phyloP scores from a whole-genome alignment of 139 green algal species.

The Chlorella ohadii region DNA sequence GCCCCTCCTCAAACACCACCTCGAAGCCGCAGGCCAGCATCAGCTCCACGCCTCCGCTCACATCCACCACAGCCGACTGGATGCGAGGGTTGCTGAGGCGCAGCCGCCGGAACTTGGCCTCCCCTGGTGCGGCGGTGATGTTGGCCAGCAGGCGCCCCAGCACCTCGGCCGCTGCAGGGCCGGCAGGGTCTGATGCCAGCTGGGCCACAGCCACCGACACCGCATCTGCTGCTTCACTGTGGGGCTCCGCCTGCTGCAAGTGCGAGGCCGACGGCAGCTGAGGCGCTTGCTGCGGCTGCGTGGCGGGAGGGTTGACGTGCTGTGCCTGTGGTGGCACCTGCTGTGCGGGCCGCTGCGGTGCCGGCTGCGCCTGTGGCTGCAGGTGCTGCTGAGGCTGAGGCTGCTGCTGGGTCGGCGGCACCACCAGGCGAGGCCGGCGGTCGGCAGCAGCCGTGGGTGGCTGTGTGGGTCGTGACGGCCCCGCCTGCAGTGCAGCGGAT shows the following conservation, averaged over 20 bases:
- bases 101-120: conserved; percentile 39
- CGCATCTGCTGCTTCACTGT: conserved; percentile 11
- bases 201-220: conserved; percentile 1
- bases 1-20: conserved; percentile 50
- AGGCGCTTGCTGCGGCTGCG: neutral
- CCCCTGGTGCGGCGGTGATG: conserved; percentile 14
- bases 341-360: neutral
- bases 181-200: neutral
- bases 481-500: too few relatives aligned
- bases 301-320: too few relatives aligned
- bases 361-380: neutral
- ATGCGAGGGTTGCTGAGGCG: conserved; percentile 58
- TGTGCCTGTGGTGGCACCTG: too few relatives aligned
- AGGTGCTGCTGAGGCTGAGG: neutral
- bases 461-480: too few relatives aligned
- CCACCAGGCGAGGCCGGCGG: too few relatives aligned
- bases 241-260: too few relatives aligned
- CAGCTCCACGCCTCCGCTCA: conserved; percentile 49
- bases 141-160: conserved; percentile 37
- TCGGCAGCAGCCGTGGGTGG: too few relatives aligned
- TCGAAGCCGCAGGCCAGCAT: conserved; percentile 60
- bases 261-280: neutral
- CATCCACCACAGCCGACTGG: conserved; percentile 50
- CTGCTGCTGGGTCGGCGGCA: neutral
- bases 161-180: neutral